phyloP scores from a whole-genome alignment of 495 filamentous ascomycete genomes.

The Neurospora sublineolata region DNA sequence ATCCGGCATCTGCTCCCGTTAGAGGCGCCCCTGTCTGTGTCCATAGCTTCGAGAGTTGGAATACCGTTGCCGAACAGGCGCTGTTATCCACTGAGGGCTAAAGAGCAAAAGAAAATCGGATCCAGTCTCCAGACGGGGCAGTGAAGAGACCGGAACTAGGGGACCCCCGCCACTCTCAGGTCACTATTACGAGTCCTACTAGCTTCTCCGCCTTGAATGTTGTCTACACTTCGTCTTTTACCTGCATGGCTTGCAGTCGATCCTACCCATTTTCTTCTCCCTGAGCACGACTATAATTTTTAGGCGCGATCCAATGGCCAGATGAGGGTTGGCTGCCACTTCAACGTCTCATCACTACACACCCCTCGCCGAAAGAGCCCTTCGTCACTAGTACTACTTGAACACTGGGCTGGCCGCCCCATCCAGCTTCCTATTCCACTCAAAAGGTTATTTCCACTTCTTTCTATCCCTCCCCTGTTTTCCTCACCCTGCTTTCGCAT shows the following conservation, averaged over 20 bases:
- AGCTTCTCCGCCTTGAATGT: slow-evolving; percentile 18
- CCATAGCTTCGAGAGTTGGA: background rate
- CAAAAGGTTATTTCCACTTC: slow-evolving; percentile 39
- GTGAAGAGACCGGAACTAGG: slow-evolving; percentile 17
- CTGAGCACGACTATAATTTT: slow-evolving; percentile 22
- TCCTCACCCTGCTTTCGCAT: slow-evolving; percentile 3
- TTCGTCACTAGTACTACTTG: slow-evolving; percentile 17
- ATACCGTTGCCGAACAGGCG: slow-evolving; percentile 6
- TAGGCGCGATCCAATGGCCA: slow-evolving; percentile 24
- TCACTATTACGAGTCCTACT: slow-evolving; percentile 9
- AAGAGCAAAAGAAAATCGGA: slow-evolving; percentile 9
- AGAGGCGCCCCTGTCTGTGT: background rate
- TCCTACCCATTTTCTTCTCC: slow-evolving; percentile 16
- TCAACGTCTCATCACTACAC: slow-evolving; percentile 39
- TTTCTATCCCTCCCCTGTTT: slow-evolving; percentile 14
- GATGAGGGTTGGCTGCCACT: slow-evolving; percentile 38
- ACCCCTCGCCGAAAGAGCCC: slow-evolving; percentile 31
- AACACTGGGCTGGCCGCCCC: slow-evolving; percentile 40
- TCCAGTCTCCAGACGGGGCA: slow-evolving; percentile 10
- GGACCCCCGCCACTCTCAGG: slow-evolving; percentile 19
- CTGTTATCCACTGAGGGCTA: slow-evolving; percentile 5
- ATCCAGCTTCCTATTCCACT: slow-evolving; percentile 35
- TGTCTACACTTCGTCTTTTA: slow-evolving; percentile 8
- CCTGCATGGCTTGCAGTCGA: slow-evolving; percentile 15
- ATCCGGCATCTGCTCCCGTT: slow-evolving; percentile 5